Evolutionary conservation across 2,329 filamentous ascomycete species (phyloP).

Genomic region (Alternaria triticina): DNA sequence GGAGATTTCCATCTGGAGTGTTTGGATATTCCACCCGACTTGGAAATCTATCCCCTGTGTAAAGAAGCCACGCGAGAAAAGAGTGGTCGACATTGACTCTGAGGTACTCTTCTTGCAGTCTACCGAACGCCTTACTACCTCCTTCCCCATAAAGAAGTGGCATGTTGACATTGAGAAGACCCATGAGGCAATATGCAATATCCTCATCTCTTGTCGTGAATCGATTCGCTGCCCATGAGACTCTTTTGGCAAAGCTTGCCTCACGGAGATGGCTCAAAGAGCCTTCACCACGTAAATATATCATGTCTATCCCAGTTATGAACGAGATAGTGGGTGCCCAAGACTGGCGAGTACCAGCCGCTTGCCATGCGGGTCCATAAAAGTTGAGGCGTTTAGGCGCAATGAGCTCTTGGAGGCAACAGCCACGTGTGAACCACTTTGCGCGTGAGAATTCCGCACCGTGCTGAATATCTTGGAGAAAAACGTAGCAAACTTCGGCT

Average conservation of each 20-base stretch:
- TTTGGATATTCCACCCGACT: no score
- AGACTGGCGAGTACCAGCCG: no score
- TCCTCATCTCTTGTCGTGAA: background rate
- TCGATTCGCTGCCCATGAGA: background rate
- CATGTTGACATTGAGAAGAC: background rate
- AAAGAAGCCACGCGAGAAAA: background rate
- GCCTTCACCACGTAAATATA: no score
- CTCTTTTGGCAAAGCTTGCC: background rate
- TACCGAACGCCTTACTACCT: background rate
- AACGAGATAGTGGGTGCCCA: no score
- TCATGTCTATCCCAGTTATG: no score
- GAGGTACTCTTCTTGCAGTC: background rate
- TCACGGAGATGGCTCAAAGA: no score
- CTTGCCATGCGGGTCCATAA: no score
- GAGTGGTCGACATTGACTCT: background rate
- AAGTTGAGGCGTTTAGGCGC: no score
- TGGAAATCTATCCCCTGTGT: no score
- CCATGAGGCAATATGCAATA: background rate
- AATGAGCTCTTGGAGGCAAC: background rate
- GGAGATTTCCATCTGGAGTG: background rate
- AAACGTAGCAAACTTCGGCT: background rate
- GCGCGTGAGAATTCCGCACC: no score
- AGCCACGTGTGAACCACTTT: background rate
- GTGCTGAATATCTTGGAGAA: background rate
- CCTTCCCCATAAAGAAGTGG: background rate